Base-by-base conservation (phyloP, 176 grass and related monocot genomes). In the Panicum miliaceum region DNA sequence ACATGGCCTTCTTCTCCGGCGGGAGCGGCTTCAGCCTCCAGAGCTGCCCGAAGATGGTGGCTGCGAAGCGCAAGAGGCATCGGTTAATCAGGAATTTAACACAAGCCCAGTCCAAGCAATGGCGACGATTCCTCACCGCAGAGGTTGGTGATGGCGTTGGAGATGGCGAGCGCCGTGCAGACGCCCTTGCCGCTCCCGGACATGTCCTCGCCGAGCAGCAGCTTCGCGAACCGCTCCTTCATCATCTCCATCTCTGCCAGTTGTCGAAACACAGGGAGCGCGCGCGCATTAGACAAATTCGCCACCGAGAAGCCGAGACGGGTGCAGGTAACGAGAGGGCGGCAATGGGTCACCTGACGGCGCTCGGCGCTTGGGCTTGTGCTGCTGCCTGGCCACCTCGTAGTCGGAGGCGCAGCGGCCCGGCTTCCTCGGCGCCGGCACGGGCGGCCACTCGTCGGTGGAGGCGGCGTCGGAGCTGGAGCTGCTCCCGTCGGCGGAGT, bases 121-220 rank as follows among this genome's bases (percentile, higher is more conserved):
- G 64, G 60, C 41, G 38, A 8, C 48, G 36, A 41, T 7, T 5
- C 4, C 69, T 85, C 71, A 99, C 96, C 96, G 66, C 96, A 99
- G 78, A 99, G 96, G 42, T 99, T 99, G 32, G 96, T 99, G 56
- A 99, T 88, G 27, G 96, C 93, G 89, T 99, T 99, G 80, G 93
- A 89, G 81, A 94, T 94, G n/a, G 96, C 93, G 50, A 96, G 86
- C 68, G 96, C 96, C 0, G 93, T 96, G 81, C 93, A 99, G 71
- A 96, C 96, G 64, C 96, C 96, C 86, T 96, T 96, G 84, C 96
- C 96, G 71, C 87, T 82, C 15, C 96, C 96, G 14, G 96, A 99
- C 96, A 99, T 99, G 86, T 99, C 96, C 87, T 99, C 96, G 62
- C 96, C 96, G 9, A 99, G 93, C 47, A 99, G 78, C 88, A 99